Conservation (phyloP, 805 yeast genomes). For the Kluyveromyces aestuarii region DNA sequence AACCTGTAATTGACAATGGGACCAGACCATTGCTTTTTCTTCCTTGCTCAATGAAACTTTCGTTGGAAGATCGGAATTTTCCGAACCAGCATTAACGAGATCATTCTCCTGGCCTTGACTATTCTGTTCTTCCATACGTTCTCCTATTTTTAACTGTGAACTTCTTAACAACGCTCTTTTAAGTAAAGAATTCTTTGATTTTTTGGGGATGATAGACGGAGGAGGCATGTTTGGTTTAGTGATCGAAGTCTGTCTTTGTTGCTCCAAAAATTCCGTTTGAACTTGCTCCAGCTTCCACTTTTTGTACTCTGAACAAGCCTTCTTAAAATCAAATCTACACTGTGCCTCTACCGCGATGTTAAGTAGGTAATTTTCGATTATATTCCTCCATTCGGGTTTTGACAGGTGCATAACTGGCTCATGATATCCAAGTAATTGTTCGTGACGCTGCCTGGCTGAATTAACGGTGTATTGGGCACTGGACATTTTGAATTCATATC, state of each 20-base stretch:
- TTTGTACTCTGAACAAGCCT: conserved; percentile 39
- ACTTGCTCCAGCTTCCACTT: conserved; percentile 30
- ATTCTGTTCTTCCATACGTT: conserved; percentile 1
- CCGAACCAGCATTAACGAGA: not conserved
- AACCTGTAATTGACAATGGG: conserved; percentile 50
- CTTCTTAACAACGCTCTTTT: conserved; percentile 29
- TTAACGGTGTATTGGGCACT: conserved; percentile 56
- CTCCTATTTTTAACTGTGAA: conserved; percentile 9
- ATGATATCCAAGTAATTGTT: conserved; percentile 17
- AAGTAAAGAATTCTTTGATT: conserved; percentile 11
- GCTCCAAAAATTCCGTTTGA: conserved; percentile 1
- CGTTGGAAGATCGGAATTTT: not conserved
- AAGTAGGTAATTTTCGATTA: conserved; percentile 59
- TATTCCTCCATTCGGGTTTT: conserved; percentile 62
- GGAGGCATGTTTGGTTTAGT: conserved; percentile 30
- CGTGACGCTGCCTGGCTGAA: conserved; percentile 46
- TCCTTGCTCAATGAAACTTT: conserved; percentile 36
- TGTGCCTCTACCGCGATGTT: conserved; percentile 64
- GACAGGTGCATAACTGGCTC: conserved; percentile 31
- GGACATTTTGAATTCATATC: conserved; percentile 41
- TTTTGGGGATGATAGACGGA: conserved; percentile 22
- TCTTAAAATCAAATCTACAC: conserved; percentile 56
- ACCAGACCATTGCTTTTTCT: conserved; percentile 55
- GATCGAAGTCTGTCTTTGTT: conserved; percentile 6
- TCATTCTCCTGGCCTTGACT: conserved; percentile 1